Base-by-base conservation (phyloP, 1,139 yeast species). In the Debaryomycetaceae sp. region DNA sequence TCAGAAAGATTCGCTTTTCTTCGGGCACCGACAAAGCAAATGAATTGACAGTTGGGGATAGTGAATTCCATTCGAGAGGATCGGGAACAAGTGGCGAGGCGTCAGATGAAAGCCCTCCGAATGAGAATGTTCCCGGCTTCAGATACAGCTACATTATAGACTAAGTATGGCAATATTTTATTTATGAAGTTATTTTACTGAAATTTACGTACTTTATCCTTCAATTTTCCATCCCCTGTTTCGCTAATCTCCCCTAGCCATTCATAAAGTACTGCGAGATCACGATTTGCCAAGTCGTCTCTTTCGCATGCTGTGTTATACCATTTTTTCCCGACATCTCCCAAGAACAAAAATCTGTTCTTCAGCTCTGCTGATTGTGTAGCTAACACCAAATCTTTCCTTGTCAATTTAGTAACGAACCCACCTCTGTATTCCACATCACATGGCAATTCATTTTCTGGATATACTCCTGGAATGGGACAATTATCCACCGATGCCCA, bases 401-500 rank as follows among this genome's bases (percentile, higher is more conserved):
- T 67, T 49, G 81, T 77, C 48, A 79, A 67, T 46, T 68, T 69
- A 32, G 81, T 69, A 32, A 78, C 75, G 49, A 79, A 79, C 0
- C 84, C 84, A 31, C 81, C 81, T 6, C 61, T 54, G 51, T 69
- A 79, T 30, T 67, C 73, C 14, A 63, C 65, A 36, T 75, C 78
- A 22, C 76, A 67, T 1, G 84, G 83, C 46, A 71, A 48, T 34
- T 56, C 50, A 38, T 51, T 50, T 36, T 69, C 75, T 3, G 79
- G 73, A 44, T 71, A 70, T 7, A 72, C 74, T 4, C 78, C 79
- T 0, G 75, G 72, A 34, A 79, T 79, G 2, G 84, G 84, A 55
- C 79, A 76, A 56, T 79, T 79, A 51, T 74, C 80, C 31, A 73
- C 80, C 2, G 80, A 67, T 14, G 83, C 79, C 84, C 84, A 79